phyloP scores from a whole-genome alignment of 2,329 filamentous ascomycete species.

The Aspergillus sp. region DNA sequence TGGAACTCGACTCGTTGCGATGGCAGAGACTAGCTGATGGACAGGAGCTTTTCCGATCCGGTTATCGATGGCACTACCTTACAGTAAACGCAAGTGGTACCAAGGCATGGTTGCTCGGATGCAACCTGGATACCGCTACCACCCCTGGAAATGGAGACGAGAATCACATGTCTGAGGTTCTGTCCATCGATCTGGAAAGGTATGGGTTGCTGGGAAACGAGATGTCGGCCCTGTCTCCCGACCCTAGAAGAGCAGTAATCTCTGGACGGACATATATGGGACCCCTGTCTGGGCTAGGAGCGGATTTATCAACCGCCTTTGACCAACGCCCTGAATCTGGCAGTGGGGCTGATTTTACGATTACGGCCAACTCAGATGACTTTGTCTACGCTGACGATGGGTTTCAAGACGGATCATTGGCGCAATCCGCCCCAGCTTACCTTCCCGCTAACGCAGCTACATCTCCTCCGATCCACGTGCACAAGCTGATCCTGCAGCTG shows the following conservation, averaged over 20 bases:
- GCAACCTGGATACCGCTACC: constrained; percentile 70
- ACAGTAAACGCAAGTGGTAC: constrained; percentile 93
- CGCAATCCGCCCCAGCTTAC: constrained; percentile 31
- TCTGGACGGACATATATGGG: constrained; percentile 55
- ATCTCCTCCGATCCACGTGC: constrained; percentile 86
- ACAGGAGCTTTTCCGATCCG: constrained; percentile 84
- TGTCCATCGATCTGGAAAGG: constrained; percentile 87
- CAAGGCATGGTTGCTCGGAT: constrained; percentile 95
- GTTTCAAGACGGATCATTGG: constrained; percentile 34
- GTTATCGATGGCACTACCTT: constrained; percentile 98
- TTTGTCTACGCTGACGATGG: constrained; percentile 55
- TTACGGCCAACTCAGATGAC: constrained; percentile 82
- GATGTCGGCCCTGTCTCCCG: constrained; percentile 55
- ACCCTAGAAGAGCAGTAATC: constrained; percentile 47
- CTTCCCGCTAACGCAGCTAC: constrained; percentile 48
- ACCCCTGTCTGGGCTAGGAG: constrained; percentile 66
- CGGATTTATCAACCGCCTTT: constrained; percentile 83
- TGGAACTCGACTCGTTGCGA: constrained; percentile 81
- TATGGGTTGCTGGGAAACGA: constrained; percentile 89
- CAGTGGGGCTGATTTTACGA: constrained; percentile 84
- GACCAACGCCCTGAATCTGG: constrained; percentile 80
- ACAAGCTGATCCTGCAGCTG: constrained; percentile 89
- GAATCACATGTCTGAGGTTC: constrained; percentile 90
- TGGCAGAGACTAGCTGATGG: constrained; percentile 97
- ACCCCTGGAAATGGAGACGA: constrained; percentile 72